Percentiles rank a stretch among this genome's conserved stretches.
phyloP scores from a whole-genome alignment of 2,329 filamentous ascomycete genomes.

The Aotearoamyces nothofagi region DNA sequence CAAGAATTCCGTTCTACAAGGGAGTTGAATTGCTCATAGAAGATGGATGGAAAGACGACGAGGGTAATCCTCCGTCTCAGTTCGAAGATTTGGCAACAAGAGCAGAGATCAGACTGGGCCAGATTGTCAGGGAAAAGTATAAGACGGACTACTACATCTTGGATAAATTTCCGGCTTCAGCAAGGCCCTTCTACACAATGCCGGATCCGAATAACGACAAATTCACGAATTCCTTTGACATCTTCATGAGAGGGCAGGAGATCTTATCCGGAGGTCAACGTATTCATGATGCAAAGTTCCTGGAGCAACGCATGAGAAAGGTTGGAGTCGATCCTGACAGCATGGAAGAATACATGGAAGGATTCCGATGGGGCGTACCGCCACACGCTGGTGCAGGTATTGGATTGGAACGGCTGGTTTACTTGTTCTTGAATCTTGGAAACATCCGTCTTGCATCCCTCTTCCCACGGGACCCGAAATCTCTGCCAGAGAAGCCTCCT shows the following conservation, averaged over 20 bases:
- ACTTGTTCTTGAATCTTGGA: conserved; percentile 71
- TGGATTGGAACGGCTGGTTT: conserved; percentile 76
- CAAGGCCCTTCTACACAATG: conserved; percentile 85
- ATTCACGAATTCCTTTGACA: conserved; percentile 86
- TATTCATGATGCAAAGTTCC: conserved; percentile 64
- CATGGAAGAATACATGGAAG: conserved; percentile 83
- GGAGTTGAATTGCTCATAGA: conserved; percentile 69
- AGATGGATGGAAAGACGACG: conserved; percentile 61
- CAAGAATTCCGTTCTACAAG: conserved; percentile 65
- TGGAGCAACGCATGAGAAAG: conserved; percentile 64
- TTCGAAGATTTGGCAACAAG: conserved; percentile 73
- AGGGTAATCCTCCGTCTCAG: conserved; percentile 53
- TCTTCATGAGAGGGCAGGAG: conserved; percentile 86
- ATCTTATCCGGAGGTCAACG: conserved; percentile 86
- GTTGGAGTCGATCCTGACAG: conserved; percentile 63
- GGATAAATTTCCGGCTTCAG: conserved; percentile 78
- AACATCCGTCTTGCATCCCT: conserved; percentile 81
- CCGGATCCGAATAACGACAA: conserved; percentile 56
- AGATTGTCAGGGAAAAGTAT: conserved; percentile 75
- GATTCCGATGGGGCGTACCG: conserved; percentile 76
- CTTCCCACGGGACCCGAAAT: conserved; percentile 81
- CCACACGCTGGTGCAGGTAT: conserved; percentile 85
- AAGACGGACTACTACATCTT: conserved; percentile 86
- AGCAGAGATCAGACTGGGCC: conserved; percentile 74
- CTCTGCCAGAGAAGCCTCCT: conserved; percentile 54